These are phyloP conservation scores for Cladophialophora exuberans DNA, from an alignment of 2,329 filamentous ascomycete genomes.

Conservation along the genomic window DNA sequence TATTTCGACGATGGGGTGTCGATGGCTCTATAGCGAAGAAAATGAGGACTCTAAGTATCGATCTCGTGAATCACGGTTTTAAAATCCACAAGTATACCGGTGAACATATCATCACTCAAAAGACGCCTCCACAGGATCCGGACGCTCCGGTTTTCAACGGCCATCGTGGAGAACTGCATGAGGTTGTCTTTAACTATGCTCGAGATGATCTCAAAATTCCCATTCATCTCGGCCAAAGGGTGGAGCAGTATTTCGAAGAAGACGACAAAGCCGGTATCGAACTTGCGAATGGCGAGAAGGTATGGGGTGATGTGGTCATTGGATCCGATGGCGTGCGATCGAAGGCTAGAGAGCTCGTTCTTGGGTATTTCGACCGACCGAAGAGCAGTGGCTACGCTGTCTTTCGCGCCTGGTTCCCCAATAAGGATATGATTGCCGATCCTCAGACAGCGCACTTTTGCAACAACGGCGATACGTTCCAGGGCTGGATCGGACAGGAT, in stretches of 20 bases:
- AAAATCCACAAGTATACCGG: slow-evolving; percentile 66
- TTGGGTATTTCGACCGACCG: slow-evolving; percentile 40
- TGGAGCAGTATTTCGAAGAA: slow-evolving; percentile 60
- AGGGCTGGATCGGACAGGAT: slow-evolving; percentile 46
- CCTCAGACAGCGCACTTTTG: slow-evolving; percentile 29
- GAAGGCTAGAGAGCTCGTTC: slow-evolving; percentile 28
- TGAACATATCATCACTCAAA: slow-evolving; percentile 63
- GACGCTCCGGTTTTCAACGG: slow-evolving; percentile 63
- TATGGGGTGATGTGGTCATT: slow-evolving; percentile 33
- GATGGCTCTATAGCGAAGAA: slow-evolving; percentile 52
- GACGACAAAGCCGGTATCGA: slow-evolving; percentile 55
- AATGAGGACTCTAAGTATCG: slow-evolving; percentile 57
- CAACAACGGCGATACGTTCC: slow-evolving; percentile 31
- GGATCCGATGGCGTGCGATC: slow-evolving; percentile 29
- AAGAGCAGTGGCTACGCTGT: slow-evolving; percentile 37
- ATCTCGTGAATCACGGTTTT: slow-evolving; percentile 59
- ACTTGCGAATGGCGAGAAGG: slow-evolving; percentile 52
- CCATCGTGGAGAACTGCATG: slow-evolving; percentile 63
- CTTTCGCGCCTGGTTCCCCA: slow-evolving; percentile 39
- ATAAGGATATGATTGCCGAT: slow-evolving; percentile 34
- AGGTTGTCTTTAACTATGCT: slow-evolving; percentile 63
- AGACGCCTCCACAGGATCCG: slow-evolving; percentile 46
- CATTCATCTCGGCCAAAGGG: slow-evolving; percentile 57
- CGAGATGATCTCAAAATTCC: slow-evolving; percentile 58
- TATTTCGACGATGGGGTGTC: slow-evolving; percentile 61